Base-by-base conservation (phyloP, 2,329 filamentous ascomycete genomes). In the Botrytis fragariae region DNA sequence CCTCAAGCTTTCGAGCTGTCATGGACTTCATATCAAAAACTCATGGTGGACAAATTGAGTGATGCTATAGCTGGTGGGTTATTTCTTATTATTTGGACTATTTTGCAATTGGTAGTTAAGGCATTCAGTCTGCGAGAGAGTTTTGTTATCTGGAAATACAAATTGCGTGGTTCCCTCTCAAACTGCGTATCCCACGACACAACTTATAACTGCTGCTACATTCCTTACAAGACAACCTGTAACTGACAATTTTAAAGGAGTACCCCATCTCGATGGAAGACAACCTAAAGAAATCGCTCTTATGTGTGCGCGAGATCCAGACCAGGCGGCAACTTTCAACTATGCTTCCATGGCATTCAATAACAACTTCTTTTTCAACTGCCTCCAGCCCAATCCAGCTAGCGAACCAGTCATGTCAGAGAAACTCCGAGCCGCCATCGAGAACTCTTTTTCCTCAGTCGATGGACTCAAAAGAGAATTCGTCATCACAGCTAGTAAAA, bases 261-360 rank as follows among this genome's bases (percentile, higher is more conserved):
- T 57, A 3, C 25, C 65, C n/a, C 48, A 57, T 12, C 48, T 68
- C 18, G 48, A 68, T 42, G 65, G 35, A 48, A 76, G 72, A 74
- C 65, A 37, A 10, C 69, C 89, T 75, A 90, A 92, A 83, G 85
- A 90, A 64, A 90, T 97, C 80, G 84, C 93, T 80, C 86, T 95
- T 80, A 86, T 89, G 80, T 91, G 91, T 74, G 93, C 95, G 74
- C 93, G 94, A 82, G 89, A 96, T 80, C 92, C 95, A 62, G 86
- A 87, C 77, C 86, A 88, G 76, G 96, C 96, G 60, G 87, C 91
- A 78, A 86, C 92, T 81, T 99, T 99, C 90, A 99, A 98, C 88
- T 90, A 97, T 82, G 96, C 96, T 82, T 97, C 93, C 79, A 97
- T 97, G 93, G 93, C 94, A 72, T 92, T 93, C 87, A 98, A 98